Conservation (phyloP, 2,329 filamentous ascomycete genomes). For the Colletotrichum tabaci region DNA sequence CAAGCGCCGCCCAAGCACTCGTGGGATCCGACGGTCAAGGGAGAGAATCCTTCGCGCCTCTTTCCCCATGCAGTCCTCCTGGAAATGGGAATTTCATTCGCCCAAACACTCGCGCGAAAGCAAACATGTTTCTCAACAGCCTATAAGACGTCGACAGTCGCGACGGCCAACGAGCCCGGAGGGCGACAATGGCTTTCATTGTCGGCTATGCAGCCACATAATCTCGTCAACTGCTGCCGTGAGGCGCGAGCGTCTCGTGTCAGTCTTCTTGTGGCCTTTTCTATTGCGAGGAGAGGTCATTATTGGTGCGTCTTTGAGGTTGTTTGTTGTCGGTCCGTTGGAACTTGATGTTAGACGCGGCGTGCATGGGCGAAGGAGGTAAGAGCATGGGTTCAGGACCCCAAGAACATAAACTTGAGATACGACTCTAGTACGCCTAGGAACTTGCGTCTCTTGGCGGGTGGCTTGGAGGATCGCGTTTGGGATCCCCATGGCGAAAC, state of each 20-base stretch:
- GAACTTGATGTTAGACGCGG: not conserved
- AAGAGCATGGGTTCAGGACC: no score
- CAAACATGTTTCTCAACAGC: not conserved
- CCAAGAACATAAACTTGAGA: not conserved
- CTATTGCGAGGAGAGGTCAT: not conserved
- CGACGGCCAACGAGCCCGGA: no score
- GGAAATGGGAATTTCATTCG: conserved; percentile 3
- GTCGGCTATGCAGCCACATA: conserved; percentile 31
- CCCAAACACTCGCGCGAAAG: conserved; percentile 11
- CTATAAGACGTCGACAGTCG: not conserved
- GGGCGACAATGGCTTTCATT: not conserved
- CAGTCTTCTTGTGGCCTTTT: not conserved
- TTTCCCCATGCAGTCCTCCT: conserved; percentile 3
- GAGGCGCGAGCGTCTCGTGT: conserved; percentile 1
- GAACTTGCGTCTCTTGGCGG: not conserved
- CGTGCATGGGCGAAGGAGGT: conserved; percentile 5
- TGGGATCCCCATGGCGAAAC: not conserved
- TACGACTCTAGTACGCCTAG: not conserved
- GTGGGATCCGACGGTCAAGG: conserved; percentile 19
- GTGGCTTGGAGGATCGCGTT: conserved; percentile 9
- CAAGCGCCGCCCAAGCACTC: conserved; percentile 23
- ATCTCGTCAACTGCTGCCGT: conserved; percentile 23
- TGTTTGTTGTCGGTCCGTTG: conserved; percentile 16
- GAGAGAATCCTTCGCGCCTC: conserved; percentile 39
- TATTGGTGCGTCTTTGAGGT: conserved; percentile 3